Base-by-base conservation (phyloP, 106 monocot genomes). In the Dendrobium nobile region DNA sequence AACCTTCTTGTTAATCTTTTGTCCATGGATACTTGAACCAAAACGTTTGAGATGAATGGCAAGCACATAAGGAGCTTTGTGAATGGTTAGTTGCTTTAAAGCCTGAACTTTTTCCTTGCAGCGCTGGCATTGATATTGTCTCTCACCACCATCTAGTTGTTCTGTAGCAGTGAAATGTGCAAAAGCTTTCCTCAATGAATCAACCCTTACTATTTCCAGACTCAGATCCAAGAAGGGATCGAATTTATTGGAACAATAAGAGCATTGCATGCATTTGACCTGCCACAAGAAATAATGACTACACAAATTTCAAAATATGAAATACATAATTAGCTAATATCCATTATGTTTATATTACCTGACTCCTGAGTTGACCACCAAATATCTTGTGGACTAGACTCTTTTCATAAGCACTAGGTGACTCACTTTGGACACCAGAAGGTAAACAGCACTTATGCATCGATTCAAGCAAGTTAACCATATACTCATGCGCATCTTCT, bases 361-460 rank as follows among this genome's bases (percentile, higher is more conserved):
- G 95, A 79, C 99, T 99, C 83, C 93, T 91, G 17, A 99, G 88
- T 55, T 85, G 91, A 9, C 99, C 99, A 70, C 99, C 99, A 90
- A 99, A 99, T 74, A 99, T 99, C 82, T 87, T 99, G 84, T 99
- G 91, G 70, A 99, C 92, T 77, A 95, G 85, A 85, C 99, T 99
- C 79, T 89, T 99, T 80, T 99, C 99, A 87, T 93, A 99, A 73
- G 99, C 99, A 86, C 85, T 88, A 64, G 91, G 79, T 11, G 95
- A 99, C 75, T 91, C 90, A 68, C 82, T 91, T 79, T 90, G 87
- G 55, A 99, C 90, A n/a, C 99, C 99, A 83, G 87, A 95, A 72
- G 99, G 99, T 77, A 99, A 89, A 85, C 93, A 99, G 41, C 99
- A 95, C 79, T 91, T 99, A 54, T 99, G 99, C 95, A 99, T 93